Base-by-base conservation (phyloP, 768 basidiomycete genomes). In the Pleurotus sapidus region DNA sequence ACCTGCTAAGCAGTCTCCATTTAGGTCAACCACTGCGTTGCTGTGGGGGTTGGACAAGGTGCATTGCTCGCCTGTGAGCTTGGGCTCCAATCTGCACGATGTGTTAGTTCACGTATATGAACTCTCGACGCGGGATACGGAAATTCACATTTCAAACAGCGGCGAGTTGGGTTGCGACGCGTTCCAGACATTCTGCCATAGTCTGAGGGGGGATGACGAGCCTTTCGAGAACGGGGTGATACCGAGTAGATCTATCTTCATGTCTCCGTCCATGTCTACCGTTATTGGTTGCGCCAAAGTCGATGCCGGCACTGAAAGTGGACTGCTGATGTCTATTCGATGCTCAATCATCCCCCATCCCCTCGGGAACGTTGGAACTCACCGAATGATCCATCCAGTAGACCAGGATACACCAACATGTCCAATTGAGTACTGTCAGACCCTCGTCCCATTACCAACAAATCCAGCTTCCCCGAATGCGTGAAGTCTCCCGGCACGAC, bases 1-100 rank as follows among this genome's bases (percentile, higher is more conserved):
- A 89, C 93, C 93, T 60, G 95, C 93, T 3, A 97, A 78, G 69
- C 97, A 98, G 69, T 99, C 97, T 11, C 97, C 97, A 60, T 98
- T 84, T 39, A 99, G 74, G 65, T 99, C 97, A 4, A 98, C 82
- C 15, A 95, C 89, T 0, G 95, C 95, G 70, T 95, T 97, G 67
- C 91, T 94, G 67, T 98, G 97, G 4, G 96, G 95, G 61, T 88
- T 86, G 9, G 91, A 82, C n/a, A 93, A 69, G 8, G 73, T 79
- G 71, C 97, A 99, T 43, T 86, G 84, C 25, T 77, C 62, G 12
- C 83, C 86, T 18, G 77, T 69, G 62, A 93, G 83, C 14, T 79
- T 78, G 1, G 89, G 82, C 46, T 84, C 76, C 27, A 72, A 69
- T 7, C 89, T 92, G 57, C 1, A 1, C 1, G 30, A 3, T 11